Conservation (phyloP, 352 stramenopile species). For the Globisporangium paroecandrum region DNA sequence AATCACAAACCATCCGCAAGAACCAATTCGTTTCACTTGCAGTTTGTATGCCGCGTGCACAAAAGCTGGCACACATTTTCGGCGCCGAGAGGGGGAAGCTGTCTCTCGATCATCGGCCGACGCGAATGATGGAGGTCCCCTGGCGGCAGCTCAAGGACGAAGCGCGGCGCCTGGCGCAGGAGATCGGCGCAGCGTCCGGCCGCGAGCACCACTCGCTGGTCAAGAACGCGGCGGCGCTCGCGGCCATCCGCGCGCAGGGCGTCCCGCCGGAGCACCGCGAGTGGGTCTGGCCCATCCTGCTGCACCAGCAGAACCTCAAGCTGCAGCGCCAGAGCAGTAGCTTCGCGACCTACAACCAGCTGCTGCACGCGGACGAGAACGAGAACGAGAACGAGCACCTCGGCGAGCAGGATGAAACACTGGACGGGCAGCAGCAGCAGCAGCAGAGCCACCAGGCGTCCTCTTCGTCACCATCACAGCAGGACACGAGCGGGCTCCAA, state of each 20-base stretch:
- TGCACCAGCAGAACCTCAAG: slow-evolving; percentile 63
- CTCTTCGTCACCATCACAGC: neutral
- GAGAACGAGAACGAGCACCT: slow-evolving; percentile 20
- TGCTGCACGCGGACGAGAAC: slow-evolving; percentile 36
- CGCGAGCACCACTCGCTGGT: slow-evolving; percentile 70
- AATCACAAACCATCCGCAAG: too few species aligned
- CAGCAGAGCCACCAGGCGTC: slow-evolving; percentile 34
- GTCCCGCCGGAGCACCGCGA: slow-evolving; percentile 67
- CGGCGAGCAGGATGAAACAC: slow-evolving; percentile 24
- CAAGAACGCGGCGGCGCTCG: slow-evolving; percentile 39
- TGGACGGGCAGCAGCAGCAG: slow-evolving; percentile 6
- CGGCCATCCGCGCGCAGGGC: slow-evolving; percentile 49
- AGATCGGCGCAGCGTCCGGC: slow-evolving; percentile 50
- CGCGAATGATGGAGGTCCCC: slow-evolving; percentile 39
- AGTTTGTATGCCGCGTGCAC: neutral
- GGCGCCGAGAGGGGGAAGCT: slow-evolving; percentile 2
- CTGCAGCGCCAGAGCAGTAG: slow-evolving; percentile 51
- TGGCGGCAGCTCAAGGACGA: slow-evolving; percentile 70
- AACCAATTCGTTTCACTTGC: neutral
- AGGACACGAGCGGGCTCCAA: slow-evolving; percentile 39
- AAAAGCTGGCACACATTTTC: neutral
- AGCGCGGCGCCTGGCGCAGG: slow-evolving; percentile 39
- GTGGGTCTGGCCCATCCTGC: slow-evolving; percentile 74
- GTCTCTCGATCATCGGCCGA: slow-evolving; percentile 8
- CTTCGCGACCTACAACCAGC: slow-evolving; percentile 46